Evolutionary conservation across 805 yeast species (phyloP).

Genomic region (Schwanniomyces yamadae): DNA sequence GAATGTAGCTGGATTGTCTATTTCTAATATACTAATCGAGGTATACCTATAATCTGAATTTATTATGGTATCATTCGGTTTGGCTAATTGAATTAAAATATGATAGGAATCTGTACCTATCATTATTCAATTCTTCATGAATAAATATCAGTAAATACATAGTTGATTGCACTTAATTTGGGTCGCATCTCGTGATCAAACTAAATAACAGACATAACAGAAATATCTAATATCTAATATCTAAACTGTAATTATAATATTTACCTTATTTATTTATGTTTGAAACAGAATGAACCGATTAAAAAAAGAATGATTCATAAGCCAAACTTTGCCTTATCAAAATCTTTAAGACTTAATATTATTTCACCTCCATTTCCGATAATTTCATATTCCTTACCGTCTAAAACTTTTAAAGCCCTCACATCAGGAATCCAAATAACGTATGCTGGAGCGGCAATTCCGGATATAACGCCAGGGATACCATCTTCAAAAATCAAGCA

Average conservation of each 20-base stretch:
- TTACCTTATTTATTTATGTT: background rate
- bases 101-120: conserved; percentile 44
- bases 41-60: conserved; percentile 37
- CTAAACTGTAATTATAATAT: background rate
- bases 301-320: conserved; percentile 13
- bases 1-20: conserved; percentile 14
- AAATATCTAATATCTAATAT: no score
- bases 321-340: conserved; percentile 37
- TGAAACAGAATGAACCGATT: background rate
- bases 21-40: conserved; percentile 24
- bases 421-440: conserved; percentile 96
- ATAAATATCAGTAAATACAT: no score
- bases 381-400: conserved; percentile 48
- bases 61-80: background rate
- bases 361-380: conserved; percentile 60
- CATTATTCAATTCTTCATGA: conserved; percentile 25
- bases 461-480: conserved; percentile 84
- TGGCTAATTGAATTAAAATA: conserved; percentile 27
- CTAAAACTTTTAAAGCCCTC: conserved; percentile 58
- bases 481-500: conserved; percentile 95
- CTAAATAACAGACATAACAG: no score
- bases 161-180: no score
- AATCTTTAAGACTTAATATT: conserved; percentile 48
- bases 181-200: no score
- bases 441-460: conserved; percentile 74